A percentile compares a stretch with the other conserved stretches of the same genome.
These are phyloP conservation scores for Nakazawaea peltata DNA, from an alignment of 805 yeast genomes.

Conservation along the genomic window DNA sequence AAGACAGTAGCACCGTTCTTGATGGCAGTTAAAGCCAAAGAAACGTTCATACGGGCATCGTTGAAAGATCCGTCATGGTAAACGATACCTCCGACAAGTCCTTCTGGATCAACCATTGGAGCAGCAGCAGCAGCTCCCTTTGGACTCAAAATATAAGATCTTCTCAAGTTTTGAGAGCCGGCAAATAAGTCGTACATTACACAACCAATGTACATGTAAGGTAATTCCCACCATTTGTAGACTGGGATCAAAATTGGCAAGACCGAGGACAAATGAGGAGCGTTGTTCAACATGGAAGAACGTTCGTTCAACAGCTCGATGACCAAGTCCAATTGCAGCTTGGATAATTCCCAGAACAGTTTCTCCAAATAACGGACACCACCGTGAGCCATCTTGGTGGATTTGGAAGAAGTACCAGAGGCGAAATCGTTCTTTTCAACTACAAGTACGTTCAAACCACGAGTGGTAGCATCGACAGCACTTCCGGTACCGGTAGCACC, in stretches of 20 bases:
- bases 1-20: conserved; percentile 84
- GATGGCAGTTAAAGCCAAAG: conserved; percentile 80
- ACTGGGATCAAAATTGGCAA: conserved; percentile 96
- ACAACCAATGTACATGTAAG: conserved; percentile 88
- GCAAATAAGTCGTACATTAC: conserved; percentile 90
- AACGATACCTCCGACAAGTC: conserved; percentile 83
- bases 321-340: conserved; percentile 81
- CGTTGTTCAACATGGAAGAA: conserved; percentile 77
- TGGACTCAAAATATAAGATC: conserved; percentile 65
- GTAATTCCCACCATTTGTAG: conserved; percentile 92
- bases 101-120: conserved; percentile 75
- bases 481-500: conserved; percentile 96
- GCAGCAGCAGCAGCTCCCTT: conserved; percentile 63
- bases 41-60: conserved; percentile 83
- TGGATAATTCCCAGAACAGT: conserved; percentile 87
- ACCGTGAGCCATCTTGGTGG: conserved; percentile 96
- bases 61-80: conserved; percentile 95
- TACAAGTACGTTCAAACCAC: conserved; percentile 85
- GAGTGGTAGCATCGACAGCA: conserved; percentile 83
- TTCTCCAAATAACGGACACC: conserved; percentile 94
- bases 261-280: conserved; percentile 82
- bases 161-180: conserved; percentile 76
- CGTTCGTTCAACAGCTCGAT: conserved; percentile 86
- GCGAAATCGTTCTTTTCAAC: conserved; percentile 88
- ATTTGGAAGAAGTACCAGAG: conserved; percentile 85